Conservation (phyloP, 2,329 filamentous ascomycete species). For the Xylaria sp. region DNA sequence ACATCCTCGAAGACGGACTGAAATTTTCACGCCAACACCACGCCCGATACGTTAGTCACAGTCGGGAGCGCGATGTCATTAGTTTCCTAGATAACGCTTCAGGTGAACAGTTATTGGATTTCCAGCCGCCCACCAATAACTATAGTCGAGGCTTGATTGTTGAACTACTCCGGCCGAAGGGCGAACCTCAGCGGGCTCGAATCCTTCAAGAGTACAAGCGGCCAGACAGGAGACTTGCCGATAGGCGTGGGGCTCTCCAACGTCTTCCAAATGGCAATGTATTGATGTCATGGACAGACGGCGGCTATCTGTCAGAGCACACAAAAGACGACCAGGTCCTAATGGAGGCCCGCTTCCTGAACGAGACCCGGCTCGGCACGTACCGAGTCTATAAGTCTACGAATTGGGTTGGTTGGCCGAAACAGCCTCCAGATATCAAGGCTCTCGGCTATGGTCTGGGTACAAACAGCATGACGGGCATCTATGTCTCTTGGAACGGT, state of each 20-base stretch:
- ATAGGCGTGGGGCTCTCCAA: slow-evolving; percentile 14
- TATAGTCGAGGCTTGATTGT: slow-evolving; percentile 25
- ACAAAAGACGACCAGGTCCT: slow-evolving; percentile 16
- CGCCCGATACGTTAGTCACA: slow-evolving; percentile 23
- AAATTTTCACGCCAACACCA: slow-evolving; percentile 24
- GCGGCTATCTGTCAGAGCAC: slow-evolving; percentile 25
- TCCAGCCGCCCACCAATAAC: slow-evolving; percentile 14
- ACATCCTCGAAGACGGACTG: slow-evolving; percentile 20
- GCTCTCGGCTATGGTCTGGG: slow-evolving; percentile 20
- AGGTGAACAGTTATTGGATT: slow-evolving; percentile 17
- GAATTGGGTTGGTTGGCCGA: slow-evolving; percentile 26
- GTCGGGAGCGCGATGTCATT: slow-evolving; percentile 21
- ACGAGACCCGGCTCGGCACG: slow-evolving; percentile 17
- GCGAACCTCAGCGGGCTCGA: slow-evolving; percentile 18
- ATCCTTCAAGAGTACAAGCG: slow-evolving; percentile 26
- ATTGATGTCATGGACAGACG: slow-evolving; percentile 26
- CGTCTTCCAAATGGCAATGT: slow-evolving; percentile 21
- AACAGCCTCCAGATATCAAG: slow-evolving; percentile 21
- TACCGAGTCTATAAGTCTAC: slow-evolving; percentile 24
- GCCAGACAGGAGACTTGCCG: slow-evolving; percentile 18
- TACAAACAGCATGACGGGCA: slow-evolving; percentile 18
- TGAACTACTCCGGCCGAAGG: slow-evolving; percentile 21
- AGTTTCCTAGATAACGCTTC: slow-evolving; percentile 27
- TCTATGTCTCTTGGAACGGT: slow-evolving; percentile 30
- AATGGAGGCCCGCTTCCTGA: slow-evolving; percentile 23